Evolutionary conservation across 495 filamentous ascomycete species (phyloP), one percentile per base, ranked within the genome.

Genomic region (Aspergillus incahuasiensis): DNA sequence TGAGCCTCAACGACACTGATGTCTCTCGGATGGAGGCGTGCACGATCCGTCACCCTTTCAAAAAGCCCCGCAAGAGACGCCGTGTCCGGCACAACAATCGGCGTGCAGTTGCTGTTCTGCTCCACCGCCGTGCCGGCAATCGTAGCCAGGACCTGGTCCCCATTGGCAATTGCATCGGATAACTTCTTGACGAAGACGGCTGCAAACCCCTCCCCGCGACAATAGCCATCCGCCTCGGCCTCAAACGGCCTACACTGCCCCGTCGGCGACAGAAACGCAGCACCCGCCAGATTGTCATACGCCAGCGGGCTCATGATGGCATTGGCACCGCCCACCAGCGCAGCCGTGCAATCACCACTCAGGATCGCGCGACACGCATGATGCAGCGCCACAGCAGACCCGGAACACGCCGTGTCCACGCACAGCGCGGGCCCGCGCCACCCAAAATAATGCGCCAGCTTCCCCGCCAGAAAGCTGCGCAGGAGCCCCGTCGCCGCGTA

Each of bases 1-100:
- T 91, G 88, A 64, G 87, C 87, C 63, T 92, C 88, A 5, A 92
- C 83, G 28, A 89, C 81, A 47, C 80, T 80, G 38, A 91, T 76
- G 48, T 90, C 80, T 5, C 72, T 68, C 1, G 87, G 82, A 44
- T 82, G 74, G 6, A 90, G 71, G 13, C 77, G 73, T 1, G 86
- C 80, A 13, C 81, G 65, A 7, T 76, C 63, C 3, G 85, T 70
- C 5, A 89, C 82, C 6, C 78, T 65, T 1, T 63, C 55, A 51
- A 82, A 89, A 0, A 90, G 65, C 0, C 72, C 56, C 1, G 81
- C 79, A 54, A 89, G 81, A 0, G 86, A 86, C 0, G 75, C 71
- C 1, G 77, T 73, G 58, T 88, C 82, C 1, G 87, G 87, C 5
- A 87, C 84, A 1, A 86, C 88, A 54, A 91, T 86, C 7, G 86